Conservation (phyloP, 148 eudicot species). For the Pouteria glomerata region DNA sequence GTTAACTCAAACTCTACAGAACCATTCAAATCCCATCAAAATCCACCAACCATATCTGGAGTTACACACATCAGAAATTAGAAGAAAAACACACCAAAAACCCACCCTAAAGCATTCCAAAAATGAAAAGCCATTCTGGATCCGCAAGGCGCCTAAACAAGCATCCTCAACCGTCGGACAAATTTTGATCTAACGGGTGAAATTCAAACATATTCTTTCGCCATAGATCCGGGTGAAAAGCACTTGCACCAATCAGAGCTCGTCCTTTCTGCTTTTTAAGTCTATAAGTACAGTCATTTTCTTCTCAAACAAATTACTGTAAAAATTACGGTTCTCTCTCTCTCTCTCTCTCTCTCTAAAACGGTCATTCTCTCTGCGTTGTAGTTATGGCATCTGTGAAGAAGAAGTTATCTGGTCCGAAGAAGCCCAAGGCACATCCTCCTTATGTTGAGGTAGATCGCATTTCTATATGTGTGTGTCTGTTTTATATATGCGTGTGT, state of each 20-base stretch:
- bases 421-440: constrained; percentile 19
- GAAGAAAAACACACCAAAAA: constrained; percentile 11
- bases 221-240: constrained; percentile 9
- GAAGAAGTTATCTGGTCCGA: constrained; percentile 11
- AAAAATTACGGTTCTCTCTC: neutral
- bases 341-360: neutral
- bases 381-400: constrained; percentile 8
- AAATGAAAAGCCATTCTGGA: neutral
- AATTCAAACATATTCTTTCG: neutral
- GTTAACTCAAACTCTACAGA: constrained; percentile 1
- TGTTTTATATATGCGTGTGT: neutral
- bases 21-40: constrained; percentile 2
- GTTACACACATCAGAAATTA: neutral
- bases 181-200: constrained; percentile 4
- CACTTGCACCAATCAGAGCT: constrained; percentile 15
- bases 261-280: neutral
- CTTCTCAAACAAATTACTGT: neutral
- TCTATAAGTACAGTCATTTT: constrained; percentile 1
- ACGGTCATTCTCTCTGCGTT: neutral
- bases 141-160: neutral
- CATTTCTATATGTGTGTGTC: neutral
- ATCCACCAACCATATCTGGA: neutral
- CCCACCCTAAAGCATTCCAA: neutral
- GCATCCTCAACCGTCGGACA: constrained; percentile 3
- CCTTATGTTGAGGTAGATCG: constrained; percentile 20